A percentile compares a stretch with the other conserved stretches of the same genome.
Evolutionary conservation across 1,284 basidiomycete genomes (phyloP).

Genomic region (Quambalaria eucalypti): DNA sequence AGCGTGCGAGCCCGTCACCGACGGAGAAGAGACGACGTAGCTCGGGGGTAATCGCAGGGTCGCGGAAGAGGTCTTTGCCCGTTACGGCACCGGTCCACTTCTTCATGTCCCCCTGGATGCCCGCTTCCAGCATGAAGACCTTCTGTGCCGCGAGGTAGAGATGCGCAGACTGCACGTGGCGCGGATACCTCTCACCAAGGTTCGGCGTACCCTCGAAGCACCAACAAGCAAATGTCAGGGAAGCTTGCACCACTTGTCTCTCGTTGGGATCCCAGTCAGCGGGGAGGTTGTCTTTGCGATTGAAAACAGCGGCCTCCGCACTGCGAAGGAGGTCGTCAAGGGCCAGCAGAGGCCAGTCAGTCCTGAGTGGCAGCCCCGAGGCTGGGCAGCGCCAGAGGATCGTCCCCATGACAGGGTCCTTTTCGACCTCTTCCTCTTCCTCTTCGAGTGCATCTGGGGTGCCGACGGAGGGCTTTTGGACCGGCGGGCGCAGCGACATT

Average conservation of each 20-base stretch:
- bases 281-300: constrained; percentile 64
- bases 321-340: constrained; percentile 65
- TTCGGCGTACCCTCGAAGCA: neutral
- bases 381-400: constrained; percentile 48
- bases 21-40: constrained; percentile 51
- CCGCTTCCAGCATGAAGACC: constrained; percentile 73
- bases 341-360: constrained; percentile 66
- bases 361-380: constrained; percentile 58
- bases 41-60: constrained; percentile 55
- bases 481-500: neutral
- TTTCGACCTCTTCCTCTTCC: constrained; percentile 9
- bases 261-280: constrained; percentile 70
- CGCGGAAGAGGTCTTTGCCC: constrained; percentile 61
- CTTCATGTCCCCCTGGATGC: constrained; percentile 1
- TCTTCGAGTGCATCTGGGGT: too few relatives aligned
- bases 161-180: constrained; percentile 16
- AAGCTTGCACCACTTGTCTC: constrained; percentile 63
- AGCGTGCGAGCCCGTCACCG: constrained; percentile 12
- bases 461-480: neutral
- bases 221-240: constrained; percentile 52
- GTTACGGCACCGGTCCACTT: constrained; percentile 21
- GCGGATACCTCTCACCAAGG: neutral
- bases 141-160: constrained; percentile 71
- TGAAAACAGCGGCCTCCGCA: constrained; percentile 32
- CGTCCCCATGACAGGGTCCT: constrained; percentile 30